Evolutionary conservation across 2,329 filamentous ascomycete species (phyloP), one percentile per base, ranked within the genome.

Genomic region (Fusarium verticillioides): DNA sequence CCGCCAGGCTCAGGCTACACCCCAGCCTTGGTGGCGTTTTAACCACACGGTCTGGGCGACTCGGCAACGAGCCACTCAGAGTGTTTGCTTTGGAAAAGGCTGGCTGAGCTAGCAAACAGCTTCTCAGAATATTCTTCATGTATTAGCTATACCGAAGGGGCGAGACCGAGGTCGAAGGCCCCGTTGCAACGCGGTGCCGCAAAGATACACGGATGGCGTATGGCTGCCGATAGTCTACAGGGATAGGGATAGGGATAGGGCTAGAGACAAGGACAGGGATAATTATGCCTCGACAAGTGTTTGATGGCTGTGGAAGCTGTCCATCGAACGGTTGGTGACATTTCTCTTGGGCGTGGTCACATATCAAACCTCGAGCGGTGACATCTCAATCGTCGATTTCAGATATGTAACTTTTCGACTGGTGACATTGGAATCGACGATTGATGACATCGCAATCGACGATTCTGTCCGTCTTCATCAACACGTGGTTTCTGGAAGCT

Each of bases 1-100:
- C 32, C 9, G n/a, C 34, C 42, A 49, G 26, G 23, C 23, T 50
- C 42, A n/a, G 13, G 19, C 8, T 30, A 30, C 40, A 36, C 23
- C 36, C 56, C 56, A 63, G 49, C 42, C 36, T 47, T 43, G 52
- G 46, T 59, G 59, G 66, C 65, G 66, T 39, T 36, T 21, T 36
- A 19, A 23, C 19, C 13, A 42, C 39, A 37, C 23, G 53, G 36
- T 44, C 65, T 69, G 16, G 66, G 34, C 43, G 28, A 64, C 49
- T 49, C 42, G 32, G 36, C 34, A 40, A 37, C 28, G 39, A 67
- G 39, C 52, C 59, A 59, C 34, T 39, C 40, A 52, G 11, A n/a
- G 18, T 34, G 52, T 26, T 46, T 36, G 30, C 21, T 19, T 18
- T 12, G 11, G 10, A 12, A 53, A 23, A 53, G 40, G 43, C 37